Percentiles rank a stretch among this genome's conserved stretches.
Evolutionary conservation across 83 land plant genomes (phyloP).

Genomic region (Isoetes engelmannii): DNA sequence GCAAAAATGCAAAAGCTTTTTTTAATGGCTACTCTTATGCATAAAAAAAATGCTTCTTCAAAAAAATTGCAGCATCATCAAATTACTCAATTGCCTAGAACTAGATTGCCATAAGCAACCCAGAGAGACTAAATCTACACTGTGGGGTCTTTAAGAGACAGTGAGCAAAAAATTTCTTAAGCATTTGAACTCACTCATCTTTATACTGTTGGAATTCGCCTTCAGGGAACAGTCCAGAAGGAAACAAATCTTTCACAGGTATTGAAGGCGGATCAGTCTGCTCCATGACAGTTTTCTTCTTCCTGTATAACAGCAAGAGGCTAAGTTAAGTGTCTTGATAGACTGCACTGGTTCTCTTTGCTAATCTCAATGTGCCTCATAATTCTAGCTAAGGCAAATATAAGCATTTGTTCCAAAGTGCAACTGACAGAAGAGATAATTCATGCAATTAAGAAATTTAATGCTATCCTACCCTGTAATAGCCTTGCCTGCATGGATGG

Average conservation of each 20-base stretch:
- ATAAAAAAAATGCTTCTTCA: no score
- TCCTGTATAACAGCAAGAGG: slow-evolving; percentile 35
- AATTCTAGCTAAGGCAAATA: not conserved
- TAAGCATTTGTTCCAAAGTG: not conserved
- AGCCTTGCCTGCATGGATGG: no score
- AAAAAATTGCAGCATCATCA: no score
- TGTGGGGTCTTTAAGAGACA: no score
- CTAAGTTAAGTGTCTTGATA: not conserved
- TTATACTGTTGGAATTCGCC: slow-evolving; percentile 94
- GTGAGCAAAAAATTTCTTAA: no score
- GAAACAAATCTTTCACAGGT: slow-evolving; percentile 71
- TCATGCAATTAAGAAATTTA: no score
- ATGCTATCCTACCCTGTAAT: no score
- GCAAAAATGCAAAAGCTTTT: no score
- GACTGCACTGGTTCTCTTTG: not conserved
- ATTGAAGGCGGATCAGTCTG: slow-evolving; percentile 96
- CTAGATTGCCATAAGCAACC: no score
- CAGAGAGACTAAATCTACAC: no score
- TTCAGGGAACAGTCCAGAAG: slow-evolving; percentile 91
- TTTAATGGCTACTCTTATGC: no score
- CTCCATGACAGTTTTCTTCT: slow-evolving; percentile 58
- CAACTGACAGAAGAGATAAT: not conserved
- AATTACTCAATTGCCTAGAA: no score
- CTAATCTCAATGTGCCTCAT: not conserved
- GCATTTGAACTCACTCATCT: slow-evolving; percentile 60